Evolutionary conservation across 2,329 filamentous ascomycete genomes (phyloP).

Genomic region (Exutisphaerella laricina): DNA sequence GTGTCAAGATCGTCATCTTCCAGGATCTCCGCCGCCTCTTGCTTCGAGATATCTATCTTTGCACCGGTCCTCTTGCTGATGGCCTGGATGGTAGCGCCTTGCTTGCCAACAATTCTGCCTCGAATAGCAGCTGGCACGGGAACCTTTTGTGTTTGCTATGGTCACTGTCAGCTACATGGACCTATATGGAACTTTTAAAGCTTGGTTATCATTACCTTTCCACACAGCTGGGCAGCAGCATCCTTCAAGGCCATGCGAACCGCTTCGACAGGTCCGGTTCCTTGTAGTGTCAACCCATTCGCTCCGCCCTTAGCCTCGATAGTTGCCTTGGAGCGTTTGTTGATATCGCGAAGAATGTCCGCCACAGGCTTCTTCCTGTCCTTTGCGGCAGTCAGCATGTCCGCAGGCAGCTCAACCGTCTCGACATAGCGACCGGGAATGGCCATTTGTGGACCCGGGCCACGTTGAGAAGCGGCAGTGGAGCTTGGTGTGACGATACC

Average conservation of each 20-base stretch:
- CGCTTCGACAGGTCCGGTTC: conserved; percentile 73
- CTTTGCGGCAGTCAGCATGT: conserved; percentile 67
- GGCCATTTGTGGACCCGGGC: conserved; percentile 49
- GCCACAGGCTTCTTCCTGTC: conserved; percentile 79
- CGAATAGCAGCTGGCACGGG: conserved; percentile 77
- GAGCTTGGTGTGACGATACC: conserved; percentile 47
- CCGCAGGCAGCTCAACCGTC: conserved; percentile 65
- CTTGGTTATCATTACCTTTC: conserved; percentile 57
- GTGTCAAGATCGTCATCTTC: conserved; percentile 69
- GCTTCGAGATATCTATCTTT: conserved; percentile 80
- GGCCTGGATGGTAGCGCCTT: conserved; percentile 81
- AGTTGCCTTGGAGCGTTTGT: conserved; percentile 81
- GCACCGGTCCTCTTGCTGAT: conserved; percentile 87
- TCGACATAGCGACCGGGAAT: conserved; percentile 81
- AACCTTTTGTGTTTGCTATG: conserved; percentile 63
- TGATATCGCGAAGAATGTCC: conserved; percentile 86
- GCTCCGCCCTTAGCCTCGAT: conserved; percentile 71
- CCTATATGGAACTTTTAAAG: not conserved
- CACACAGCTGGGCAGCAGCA: conserved; percentile 78
- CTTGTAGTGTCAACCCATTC: conserved; percentile 75
- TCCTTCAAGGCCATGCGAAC: conserved; percentile 87
- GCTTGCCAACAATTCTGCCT: conserved; percentile 87
- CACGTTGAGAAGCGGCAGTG: conserved; percentile 43
- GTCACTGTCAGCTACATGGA: conserved; percentile 1
- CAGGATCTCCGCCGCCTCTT: conserved; percentile 55